phyloP scores from a whole-genome alignment of 23 red algal species.

The Chondrus crispus region DNA sequence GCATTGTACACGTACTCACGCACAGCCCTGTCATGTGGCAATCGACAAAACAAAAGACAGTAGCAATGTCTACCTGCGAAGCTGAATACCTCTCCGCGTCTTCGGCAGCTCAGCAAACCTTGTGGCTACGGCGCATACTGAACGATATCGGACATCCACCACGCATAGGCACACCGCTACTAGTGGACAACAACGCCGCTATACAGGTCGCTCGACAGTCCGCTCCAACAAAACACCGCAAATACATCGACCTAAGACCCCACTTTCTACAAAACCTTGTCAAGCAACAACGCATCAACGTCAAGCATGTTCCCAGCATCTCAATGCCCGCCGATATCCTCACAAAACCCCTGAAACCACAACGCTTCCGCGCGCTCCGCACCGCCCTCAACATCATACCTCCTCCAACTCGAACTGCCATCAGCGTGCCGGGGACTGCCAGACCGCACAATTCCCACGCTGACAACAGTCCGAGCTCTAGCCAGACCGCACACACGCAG shows the following conservation, averaged over 20 bases:
- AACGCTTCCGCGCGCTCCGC: neutral
- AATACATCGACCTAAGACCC: constrained; percentile 10
- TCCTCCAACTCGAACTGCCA: neutral
- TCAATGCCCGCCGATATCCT: neutral
- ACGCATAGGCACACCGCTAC: neutral
- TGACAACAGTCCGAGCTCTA: constrained; percentile 3
- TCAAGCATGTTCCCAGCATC: neutral
- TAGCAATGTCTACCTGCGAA: constrained; percentile 10
- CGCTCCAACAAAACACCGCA: neutral
- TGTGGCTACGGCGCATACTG: neutral
- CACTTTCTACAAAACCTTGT: neutral
- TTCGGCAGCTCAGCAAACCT: neutral
- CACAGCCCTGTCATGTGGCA: constrained; percentile 14
- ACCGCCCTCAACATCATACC: neutral
- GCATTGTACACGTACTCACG: neutral
- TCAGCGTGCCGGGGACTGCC: neutral
- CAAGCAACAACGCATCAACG: neutral
- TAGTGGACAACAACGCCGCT: constrained; percentile 16
- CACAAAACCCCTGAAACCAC: neutral
- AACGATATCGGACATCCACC: neutral
- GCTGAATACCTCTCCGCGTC: neutral
- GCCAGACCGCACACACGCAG: neutral
- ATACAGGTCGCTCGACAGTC: neutral
- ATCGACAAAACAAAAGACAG: neutral
- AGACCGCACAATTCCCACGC: constrained; percentile 11